Evolutionary conservation across 2,329 filamentous ascomycete genomes (phyloP), one percentile per base, ranked within the genome.

Genomic region (Magnaporthales sp.): DNA sequence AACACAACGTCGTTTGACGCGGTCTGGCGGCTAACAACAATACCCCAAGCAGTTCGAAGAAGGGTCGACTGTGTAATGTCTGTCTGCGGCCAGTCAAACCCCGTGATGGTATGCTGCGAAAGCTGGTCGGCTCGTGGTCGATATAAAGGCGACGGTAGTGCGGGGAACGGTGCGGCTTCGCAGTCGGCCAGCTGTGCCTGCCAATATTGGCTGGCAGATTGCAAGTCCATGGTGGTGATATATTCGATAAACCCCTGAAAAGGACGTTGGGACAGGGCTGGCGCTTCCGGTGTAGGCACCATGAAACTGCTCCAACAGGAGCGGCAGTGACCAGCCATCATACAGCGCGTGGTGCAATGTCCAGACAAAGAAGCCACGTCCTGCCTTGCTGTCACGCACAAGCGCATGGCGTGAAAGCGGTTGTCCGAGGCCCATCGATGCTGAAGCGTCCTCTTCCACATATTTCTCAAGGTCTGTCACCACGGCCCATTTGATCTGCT

Each of bases 1-100:
- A 87, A 87, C 11, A 87, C 77, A 8, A 87, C 77, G 67, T 88
- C 85, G 26, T 13, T 13, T n/a, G 77, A 72, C 27, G 78, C 80
- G 54, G 80, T 81, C 71, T 87, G 86, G 46, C 80, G 77, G 0
- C 83, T 81, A 0, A 83, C 80, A 0, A 86, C 78, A 1, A 87
- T 73, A 0, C 84, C 84, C 85, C 85, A 88, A 0, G 54, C 22
- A 1, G 54, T 8, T 5, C 22, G 54, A 8, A 58, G 22, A 26
- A 58, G 11, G 24, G 54, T 58, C n/a, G 54, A 58, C 10, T 4
- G 54, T 8, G 54, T 58, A 24, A 58, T 5, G 22, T 26, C 54
- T 11, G n/a, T 58, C 54, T 58, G 22, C 22, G 54, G 54, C 54
- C 54, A 58, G 22, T 5, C 2, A 24, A 58, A 26, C 3, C 22